These are phyloP conservation scores for Candida sojae DNA, from an alignment of 1,139 yeast genomes.

Conservation along the genomic window DNA sequence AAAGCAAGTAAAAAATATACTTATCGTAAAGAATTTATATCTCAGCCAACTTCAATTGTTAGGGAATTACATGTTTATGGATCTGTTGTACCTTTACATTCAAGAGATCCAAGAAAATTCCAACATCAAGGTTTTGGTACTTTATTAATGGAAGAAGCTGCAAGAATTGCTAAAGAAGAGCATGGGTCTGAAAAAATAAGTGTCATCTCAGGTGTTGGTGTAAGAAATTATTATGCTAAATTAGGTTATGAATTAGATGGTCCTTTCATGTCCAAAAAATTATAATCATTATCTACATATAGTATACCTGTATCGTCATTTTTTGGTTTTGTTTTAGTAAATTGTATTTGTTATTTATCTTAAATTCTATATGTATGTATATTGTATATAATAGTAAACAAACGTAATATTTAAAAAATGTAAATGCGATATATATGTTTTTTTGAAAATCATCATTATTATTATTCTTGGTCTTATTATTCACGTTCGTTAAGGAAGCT, in stretches of 20 bases:
- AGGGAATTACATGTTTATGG: slow-evolving; percentile 98
- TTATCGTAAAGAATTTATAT: slow-evolving; percentile 82
- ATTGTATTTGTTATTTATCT: neutral
- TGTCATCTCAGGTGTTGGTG: slow-evolving; percentile 98
- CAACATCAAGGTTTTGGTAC: slow-evolving; percentile 99
- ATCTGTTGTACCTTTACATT: slow-evolving; percentile 93
- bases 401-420: too few species aligned
- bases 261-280: slow-evolving; percentile 77
- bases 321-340: neutral
- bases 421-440: too few species aligned
- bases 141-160: slow-evolving; percentile 96
- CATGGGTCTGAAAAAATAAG: slow-evolving; percentile 91
- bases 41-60: slow-evolving; percentile 87
- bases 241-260: slow-evolving; percentile 93
- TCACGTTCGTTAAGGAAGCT: slow-evolving; percentile 14
- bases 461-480: too few species aligned
- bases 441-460: too few species aligned
- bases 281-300: neutral
- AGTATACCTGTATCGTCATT: neutral
- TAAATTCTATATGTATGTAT: neutral
- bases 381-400: neutral
- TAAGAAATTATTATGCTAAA: slow-evolving; percentile 89
- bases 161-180: slow-evolving; percentile 90
- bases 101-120: slow-evolving; percentile 96
- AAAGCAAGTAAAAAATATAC: slow-evolving; percentile 89